A percentile compares a stretch with the other conserved stretches of the same genome.
phyloP scores from a whole-genome alignment of 768 basidiomycete genomes.

The Tubosaeta brunneosetosa region DNA sequence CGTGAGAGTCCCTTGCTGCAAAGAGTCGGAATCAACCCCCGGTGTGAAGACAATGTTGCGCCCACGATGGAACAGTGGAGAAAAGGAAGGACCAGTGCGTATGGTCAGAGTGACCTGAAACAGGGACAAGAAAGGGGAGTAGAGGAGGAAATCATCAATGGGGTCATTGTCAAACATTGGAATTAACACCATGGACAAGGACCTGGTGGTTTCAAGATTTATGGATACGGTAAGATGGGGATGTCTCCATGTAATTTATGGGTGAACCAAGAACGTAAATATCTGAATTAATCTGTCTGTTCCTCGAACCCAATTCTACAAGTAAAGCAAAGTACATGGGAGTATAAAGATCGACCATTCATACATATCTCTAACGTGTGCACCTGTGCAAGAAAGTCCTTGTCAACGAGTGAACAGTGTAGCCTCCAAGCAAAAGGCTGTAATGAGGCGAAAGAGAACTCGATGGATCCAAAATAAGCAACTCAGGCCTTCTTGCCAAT shows the following conservation, averaged over 20 bases:
- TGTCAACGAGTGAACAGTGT: slow-evolving; percentile 3
- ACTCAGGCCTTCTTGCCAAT: slow-evolving; percentile 51
- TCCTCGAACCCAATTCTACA: slow-evolving; percentile 16
- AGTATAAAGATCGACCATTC: slow-evolving; percentile 5
- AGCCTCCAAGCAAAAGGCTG: slow-evolving; percentile 1
- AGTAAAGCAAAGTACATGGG: slow-evolving; percentile 10
- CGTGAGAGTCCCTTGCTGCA: slow-evolving; percentile 47
- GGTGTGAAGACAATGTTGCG: slow-evolving; percentile 36
- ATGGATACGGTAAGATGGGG: too few species aligned
- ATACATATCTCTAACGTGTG: slow-evolving; percentile 7
- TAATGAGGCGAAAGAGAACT: not conserved
- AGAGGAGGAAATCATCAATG: slow-evolving; percentile 53
- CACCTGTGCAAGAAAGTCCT: slow-evolving; percentile 5
- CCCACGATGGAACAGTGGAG: slow-evolving; percentile 54
- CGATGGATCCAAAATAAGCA: not conserved
- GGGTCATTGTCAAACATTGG: slow-evolving; percentile 38
- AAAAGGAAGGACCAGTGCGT: slow-evolving; percentile 46
- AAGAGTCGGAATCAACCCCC: slow-evolving; percentile 36
- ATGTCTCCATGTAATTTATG: too few species aligned
- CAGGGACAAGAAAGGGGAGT: slow-evolving; percentile 38
- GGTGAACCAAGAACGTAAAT: not conserved
- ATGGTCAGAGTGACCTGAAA: slow-evolving; percentile 45
- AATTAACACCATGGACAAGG: slow-evolving; percentile 22
- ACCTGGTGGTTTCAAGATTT: too few species aligned
- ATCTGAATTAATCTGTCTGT: not conserved